Evolutionary conservation across 768 basidiomycete species (phyloP).

Genomic region (Boletus vermiculosoides): DNA sequence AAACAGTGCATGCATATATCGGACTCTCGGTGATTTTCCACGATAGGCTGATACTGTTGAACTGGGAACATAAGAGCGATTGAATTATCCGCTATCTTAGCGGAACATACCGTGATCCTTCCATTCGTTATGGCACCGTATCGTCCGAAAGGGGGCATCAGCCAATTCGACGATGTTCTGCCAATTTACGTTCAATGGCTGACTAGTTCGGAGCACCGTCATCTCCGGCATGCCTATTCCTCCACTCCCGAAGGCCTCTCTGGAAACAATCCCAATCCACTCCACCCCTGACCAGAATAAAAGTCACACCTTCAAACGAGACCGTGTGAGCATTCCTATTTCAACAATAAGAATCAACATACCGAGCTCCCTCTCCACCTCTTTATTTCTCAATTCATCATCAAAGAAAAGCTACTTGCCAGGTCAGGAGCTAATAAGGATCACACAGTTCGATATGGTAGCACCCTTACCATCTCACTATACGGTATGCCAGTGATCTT

Average conservation of each 20-base stretch:
- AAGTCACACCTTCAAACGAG: slow-evolving; percentile 68
- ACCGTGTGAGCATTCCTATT: not conserved
- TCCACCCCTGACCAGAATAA: slow-evolving; percentile 67
- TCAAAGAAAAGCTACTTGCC: slow-evolving; percentile 61
- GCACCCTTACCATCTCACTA: slow-evolving; percentile 63
- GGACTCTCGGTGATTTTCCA: slow-evolving; percentile 3
- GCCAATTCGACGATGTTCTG: not conserved
- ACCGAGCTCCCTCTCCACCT: slow-evolving; percentile 55
- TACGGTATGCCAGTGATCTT: slow-evolving; percentile 74
- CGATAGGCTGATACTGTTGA: slow-evolving; percentile 8
- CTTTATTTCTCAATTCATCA: slow-evolving; percentile 58
- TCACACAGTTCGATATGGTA: not conserved
- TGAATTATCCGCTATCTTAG: not conserved
- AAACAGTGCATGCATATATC: not conserved
- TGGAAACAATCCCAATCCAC: slow-evolving; percentile 62
- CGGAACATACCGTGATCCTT: slow-evolving; percentile 8
- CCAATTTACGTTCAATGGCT: not conserved
- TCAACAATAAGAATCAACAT: not conserved
- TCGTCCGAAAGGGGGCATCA: not conserved
- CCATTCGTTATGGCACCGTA: not conserved
- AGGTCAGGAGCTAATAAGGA: not conserved
- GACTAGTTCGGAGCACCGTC: slow-evolving; percentile 9
- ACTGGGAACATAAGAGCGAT: not conserved
- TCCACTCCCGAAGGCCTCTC: slow-evolving; percentile 71
- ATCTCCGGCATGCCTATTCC: slow-evolving; percentile 41